phyloP scores from a whole-genome alignment of 1,284 basidiomycete genomes.

The Cryptococcus deneoformans region DNA sequence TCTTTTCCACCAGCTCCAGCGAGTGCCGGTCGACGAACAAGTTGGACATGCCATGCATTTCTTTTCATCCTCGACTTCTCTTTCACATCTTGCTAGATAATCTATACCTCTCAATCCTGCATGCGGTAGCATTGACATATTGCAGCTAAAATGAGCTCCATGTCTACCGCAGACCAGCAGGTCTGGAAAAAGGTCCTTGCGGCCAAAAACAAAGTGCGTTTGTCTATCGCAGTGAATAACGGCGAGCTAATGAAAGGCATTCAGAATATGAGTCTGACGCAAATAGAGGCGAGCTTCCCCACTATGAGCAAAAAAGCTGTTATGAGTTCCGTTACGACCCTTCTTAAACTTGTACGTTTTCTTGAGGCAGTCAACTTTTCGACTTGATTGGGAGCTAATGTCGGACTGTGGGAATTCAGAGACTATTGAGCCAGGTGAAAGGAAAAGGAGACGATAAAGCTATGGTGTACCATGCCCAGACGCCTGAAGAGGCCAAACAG shows the following conservation, averaged over 20 bases:
- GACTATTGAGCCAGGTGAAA: conserved; percentile 19
- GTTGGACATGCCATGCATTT: too few relatives aligned
- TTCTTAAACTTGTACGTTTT: conserved; percentile 13
- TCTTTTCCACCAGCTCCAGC: too few relatives aligned
- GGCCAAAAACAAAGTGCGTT: conserved; percentile 39
- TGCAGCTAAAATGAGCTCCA: conserved; percentile 22
- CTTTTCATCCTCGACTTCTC: too few relatives aligned
- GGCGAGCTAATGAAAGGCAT: background rate
- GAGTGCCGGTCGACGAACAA: too few relatives aligned
- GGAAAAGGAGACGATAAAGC: conserved; percentile 21
- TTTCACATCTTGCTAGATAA: too few relatives aligned
- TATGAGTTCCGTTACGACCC: background rate
- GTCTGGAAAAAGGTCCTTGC: conserved; percentile 45
- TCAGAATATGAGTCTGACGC: conserved; percentile 28
- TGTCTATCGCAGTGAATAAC: background rate
- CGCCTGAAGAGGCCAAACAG: conserved; percentile 35
- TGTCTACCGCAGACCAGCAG: conserved; percentile 42
- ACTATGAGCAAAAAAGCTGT: conserved; percentile 27
- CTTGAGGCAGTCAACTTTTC: background rate
- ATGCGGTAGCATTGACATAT: conserved; percentile 11
- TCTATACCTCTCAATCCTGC: background rate
- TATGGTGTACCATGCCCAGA: conserved; percentile 28
- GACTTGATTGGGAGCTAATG: background rate
- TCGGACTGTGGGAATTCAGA: conserved; percentile 2
- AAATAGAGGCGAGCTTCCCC: conserved; percentile 31